Conservation (phyloP, 2,329 filamentous ascomycete genomes). For the Ustulina deusta region DNA sequence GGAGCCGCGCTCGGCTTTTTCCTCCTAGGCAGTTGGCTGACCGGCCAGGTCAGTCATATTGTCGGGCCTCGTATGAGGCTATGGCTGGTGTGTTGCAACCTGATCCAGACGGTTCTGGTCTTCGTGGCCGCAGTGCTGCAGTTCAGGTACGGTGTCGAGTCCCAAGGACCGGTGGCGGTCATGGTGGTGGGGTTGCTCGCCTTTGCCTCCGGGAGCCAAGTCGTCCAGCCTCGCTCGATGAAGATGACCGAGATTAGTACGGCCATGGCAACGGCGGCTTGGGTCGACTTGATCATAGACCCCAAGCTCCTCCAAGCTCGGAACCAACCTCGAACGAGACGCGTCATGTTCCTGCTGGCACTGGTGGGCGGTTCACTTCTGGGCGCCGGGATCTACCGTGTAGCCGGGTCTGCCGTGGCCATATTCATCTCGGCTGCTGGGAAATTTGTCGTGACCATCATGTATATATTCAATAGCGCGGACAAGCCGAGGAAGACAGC, state of each 20-base stretch:
- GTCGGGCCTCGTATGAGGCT: conserved; percentile 62
- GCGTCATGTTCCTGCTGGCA: conserved; percentile 62
- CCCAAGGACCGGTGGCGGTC: conserved; percentile 55
- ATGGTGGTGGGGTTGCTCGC: conserved; percentile 64
- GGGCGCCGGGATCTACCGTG: conserved; percentile 63
- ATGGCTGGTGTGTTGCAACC: conserved; percentile 67
- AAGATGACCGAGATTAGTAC: conserved; percentile 72
- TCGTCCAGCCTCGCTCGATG: conserved; percentile 67
- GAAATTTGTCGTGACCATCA: conserved; percentile 59
- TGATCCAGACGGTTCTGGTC: conserved; percentile 67
- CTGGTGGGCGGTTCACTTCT: conserved; percentile 63
- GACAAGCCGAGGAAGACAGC: conserved; percentile 50
- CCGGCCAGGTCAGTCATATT: conserved; percentile 67
- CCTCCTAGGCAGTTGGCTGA: conserved; percentile 64
- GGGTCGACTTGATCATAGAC: conserved; percentile 70
- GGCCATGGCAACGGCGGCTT: conserved; percentile 73
- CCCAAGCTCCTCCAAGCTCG: conserved; percentile 58
- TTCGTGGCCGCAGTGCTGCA: conserved; percentile 64
- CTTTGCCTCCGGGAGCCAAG: conserved; percentile 68
- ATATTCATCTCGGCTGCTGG: conserved; percentile 59
- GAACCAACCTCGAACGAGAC: conserved; percentile 64
- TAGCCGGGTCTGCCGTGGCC: conserved; percentile 57
- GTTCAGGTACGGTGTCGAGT: conserved; percentile 54
- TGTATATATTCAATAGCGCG: conserved; percentile 58
- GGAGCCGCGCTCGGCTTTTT: conserved; percentile 67